A percentile compares a stretch with the other conserved stretches of the same genome.
Conservation (phyloP, 208 protist species). For the Crithidia fasciculata region DNA sequence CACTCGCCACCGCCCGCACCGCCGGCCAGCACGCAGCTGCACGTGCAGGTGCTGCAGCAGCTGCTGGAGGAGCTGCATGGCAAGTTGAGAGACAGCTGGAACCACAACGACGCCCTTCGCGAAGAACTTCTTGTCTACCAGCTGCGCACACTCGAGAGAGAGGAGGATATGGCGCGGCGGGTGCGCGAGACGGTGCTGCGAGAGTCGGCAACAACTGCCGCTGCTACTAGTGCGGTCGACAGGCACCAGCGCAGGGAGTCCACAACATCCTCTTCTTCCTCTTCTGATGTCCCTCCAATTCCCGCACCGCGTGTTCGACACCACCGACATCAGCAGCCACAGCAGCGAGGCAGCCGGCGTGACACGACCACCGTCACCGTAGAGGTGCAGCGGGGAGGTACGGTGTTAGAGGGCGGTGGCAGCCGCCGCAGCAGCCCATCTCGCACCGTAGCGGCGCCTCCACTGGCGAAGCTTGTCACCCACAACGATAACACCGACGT, state of each 20-base stretch:
- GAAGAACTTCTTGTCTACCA: slow-evolving; percentile 35
- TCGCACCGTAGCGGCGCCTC: slow-evolving; percentile 1
- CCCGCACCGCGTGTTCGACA: too few relatives aligned
- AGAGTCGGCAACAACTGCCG: slow-evolving; percentile 2
- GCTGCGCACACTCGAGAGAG: slow-evolving; percentile 32
- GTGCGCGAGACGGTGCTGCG: slow-evolving; percentile 5
- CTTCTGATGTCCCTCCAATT: too few relatives aligned
- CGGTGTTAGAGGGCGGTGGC: background rate
- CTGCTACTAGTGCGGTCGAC: background rate
- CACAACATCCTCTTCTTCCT: background rate
- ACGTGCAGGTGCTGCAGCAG: slow-evolving; percentile 21
- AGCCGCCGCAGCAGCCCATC: slow-evolving; percentile 1
- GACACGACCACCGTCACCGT: too few relatives aligned
- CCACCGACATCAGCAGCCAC: background rate
- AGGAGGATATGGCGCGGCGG: slow-evolving; percentile 21
- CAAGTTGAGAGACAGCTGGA: slow-evolving; percentile 41
- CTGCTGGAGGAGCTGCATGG: slow-evolving; percentile 37
- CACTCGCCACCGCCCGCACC: background rate
- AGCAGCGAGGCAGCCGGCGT: background rate
- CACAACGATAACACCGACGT: too few relatives aligned
- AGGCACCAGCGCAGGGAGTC: background rate
- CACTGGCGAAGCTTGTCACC: too few relatives aligned
- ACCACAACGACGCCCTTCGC: slow-evolving; percentile 37
- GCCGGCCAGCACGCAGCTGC: slow-evolving; percentile 6
- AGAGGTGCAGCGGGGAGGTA: background rate